Percentiles rank a stretch among this genome's conserved stretches.
These are phyloP conservation scores for Debaryomyces udenii DNA, from an alignment of 1,139 yeast genomes.

Conservation along the genomic window DNA sequence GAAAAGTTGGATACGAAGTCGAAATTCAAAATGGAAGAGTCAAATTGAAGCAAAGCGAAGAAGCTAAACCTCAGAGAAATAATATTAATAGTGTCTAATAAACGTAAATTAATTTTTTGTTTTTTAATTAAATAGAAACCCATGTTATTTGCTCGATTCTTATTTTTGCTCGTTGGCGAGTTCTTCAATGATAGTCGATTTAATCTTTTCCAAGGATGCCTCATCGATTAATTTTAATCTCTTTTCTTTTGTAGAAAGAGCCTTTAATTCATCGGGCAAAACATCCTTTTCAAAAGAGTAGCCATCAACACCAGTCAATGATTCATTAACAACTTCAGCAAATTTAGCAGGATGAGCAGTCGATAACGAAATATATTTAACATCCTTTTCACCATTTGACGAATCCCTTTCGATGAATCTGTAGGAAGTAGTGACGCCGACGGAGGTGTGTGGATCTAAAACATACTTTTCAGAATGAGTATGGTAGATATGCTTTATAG, in stretches of 20 bases:
- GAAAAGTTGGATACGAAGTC: conserved; percentile 45
- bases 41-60: conserved; percentile 20
- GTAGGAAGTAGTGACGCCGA: conserved; percentile 82
- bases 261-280: conserved; percentile 83
- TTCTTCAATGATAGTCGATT: conserved; percentile 72
- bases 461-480: conserved; percentile 70
- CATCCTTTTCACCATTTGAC: conserved; percentile 34
- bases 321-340: conserved; percentile 89
- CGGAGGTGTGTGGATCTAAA: conserved; percentile 95
- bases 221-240: conserved; percentile 75
- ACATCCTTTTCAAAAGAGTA: conserved; percentile 89
- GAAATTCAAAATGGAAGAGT: conserved; percentile 42
- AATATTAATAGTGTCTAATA: conserved; percentile 3
- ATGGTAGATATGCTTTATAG: conserved; percentile 72
- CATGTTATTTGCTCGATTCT: no score
- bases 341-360: conserved; percentile 99
- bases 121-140: not conserved
- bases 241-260: conserved; percentile 69
- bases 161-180: conserved; percentile 47
- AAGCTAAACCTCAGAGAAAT: not conserved
- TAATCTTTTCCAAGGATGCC: conserved; percentile 73
- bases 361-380: conserved; percentile 76
- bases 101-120: conserved; percentile 6
- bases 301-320: conserved; percentile 64
- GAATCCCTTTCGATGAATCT: conserved; percentile 56